These are phyloP conservation scores for Corchorus capsularis DNA, from an alignment of 345 rosid species.

Conservation along the genomic window DNA sequence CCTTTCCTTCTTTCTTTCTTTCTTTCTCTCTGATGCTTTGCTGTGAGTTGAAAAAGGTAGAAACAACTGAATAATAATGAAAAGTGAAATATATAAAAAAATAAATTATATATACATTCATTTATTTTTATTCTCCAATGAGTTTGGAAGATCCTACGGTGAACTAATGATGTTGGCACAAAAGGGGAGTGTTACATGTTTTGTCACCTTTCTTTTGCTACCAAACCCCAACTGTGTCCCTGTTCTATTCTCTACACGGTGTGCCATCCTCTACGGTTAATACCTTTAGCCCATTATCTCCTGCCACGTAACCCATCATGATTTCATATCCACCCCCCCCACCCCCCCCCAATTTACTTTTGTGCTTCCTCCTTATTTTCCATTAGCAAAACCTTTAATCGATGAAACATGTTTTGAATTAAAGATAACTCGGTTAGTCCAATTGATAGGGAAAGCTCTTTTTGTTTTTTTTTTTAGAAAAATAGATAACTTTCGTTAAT, in stretches of 20 bases:
- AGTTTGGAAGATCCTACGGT: slow-evolving; percentile 60
- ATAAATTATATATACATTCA: too few species aligned
- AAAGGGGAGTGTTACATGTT: slow-evolving; percentile 13
- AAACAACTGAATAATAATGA: slow-evolving; percentile 1
- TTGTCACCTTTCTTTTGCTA: slow-evolving; percentile 1
- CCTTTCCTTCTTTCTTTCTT: slow-evolving; percentile 5
- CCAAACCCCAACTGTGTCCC: neutral
- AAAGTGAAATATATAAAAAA: neutral
- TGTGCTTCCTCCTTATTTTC: neutral
- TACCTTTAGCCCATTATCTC: neutral
- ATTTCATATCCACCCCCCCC: neutral
- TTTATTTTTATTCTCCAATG: slow-evolving; percentile 48
- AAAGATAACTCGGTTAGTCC: neutral
- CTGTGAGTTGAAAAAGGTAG: neutral
- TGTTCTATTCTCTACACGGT: neutral
- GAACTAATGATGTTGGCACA: slow-evolving; percentile 34
- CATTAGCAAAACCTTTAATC: neutral
- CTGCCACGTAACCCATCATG: slow-evolving; percentile 19
- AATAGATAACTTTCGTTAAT: too few species aligned
- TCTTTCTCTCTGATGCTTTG: neutral
- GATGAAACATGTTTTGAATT: neutral
- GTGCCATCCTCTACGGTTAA: slow-evolving; percentile 7
- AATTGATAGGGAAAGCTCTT: neutral
- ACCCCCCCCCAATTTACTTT: neutral
- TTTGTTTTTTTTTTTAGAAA: too few species aligned